These are phyloP conservation scores for Stentor roeselii DNA, from an alignment of 73 alveolate species.

Conservation along the genomic window DNA sequence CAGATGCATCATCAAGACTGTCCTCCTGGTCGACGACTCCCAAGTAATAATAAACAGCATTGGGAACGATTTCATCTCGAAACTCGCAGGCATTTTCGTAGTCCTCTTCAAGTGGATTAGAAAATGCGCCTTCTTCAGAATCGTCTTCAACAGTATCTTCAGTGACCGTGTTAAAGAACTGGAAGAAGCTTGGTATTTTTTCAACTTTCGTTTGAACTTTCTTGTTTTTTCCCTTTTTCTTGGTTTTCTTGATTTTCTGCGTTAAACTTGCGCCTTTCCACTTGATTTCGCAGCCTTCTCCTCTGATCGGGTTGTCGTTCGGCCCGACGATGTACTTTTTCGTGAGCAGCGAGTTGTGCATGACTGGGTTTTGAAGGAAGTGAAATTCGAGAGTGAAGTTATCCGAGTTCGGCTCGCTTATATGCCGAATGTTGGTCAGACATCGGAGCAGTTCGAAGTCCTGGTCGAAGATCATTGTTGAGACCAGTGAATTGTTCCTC, in stretches of 20 bases:
- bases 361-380: not conserved
- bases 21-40: not conserved
- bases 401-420: constrained; percentile 5
- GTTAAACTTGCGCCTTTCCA: constrained; percentile 17
- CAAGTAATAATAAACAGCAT: not conserved
- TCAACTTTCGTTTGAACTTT: constrained; percentile 9
- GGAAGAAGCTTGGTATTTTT: not conserved
- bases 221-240: constrained; percentile 15
- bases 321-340: not conserved
- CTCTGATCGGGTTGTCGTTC: not conserved
- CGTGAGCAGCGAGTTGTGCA: constrained; percentile 4
- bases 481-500: not conserved
- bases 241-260: constrained; percentile 11
- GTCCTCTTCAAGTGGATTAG: not conserved
- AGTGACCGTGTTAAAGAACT: not conserved
- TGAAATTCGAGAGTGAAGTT: constrained; percentile 17
- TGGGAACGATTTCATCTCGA: not conserved
- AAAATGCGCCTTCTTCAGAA: not conserved
- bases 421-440: not conserved
- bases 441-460: not conserved
- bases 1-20: not conserved
- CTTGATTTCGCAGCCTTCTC: not conserved
- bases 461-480: not conserved
- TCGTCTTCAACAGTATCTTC: constrained; percentile 19
- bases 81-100: not conserved